Evolutionary conservation across 805 yeast genomes (phyloP), one percentile per base, ranked within the genome.

Genomic region (Yamadazyma insecticola): DNA sequence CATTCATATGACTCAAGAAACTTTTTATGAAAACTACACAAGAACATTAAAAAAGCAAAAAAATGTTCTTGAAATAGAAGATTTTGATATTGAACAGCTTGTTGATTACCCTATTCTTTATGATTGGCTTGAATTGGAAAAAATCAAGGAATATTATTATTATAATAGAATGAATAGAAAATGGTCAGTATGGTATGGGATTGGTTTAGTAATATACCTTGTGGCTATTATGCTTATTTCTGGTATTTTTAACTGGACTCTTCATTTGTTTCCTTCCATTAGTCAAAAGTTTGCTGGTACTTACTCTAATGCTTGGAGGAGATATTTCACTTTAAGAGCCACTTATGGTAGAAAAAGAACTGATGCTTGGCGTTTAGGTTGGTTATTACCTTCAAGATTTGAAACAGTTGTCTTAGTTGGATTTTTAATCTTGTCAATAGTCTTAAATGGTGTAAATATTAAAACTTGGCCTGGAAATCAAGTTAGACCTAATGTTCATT

Each of bases 321-420:
- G 36, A 26, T 33, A 33, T 30, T 26, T 48, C 13, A 36, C 44
- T 7, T 37, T 49, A 24, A 40, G 52, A 9, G 53, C 56, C 4
- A 22, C 41, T 8, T 39, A 40, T 10, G 19, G 18, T 5, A 45
- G 37, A 25, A 33, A 34, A 13, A 48, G 48, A 29, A 32, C 48
- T 11, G 17, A 32, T 18, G 39, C 34, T 12, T 22, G 22, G 17
- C 22, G 22, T 13, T 32, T 13, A 14, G 32, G 36, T 6, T 35
- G 53, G 36, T 35, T 59, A 19, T 32, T 72, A 23, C 81, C 81
- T 0, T 63, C 74, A 4, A 54, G 80, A 37, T 52, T 70, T 46
- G 79, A 76, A 40, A 39, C 68, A 0, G 31, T 72, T 4, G 45
- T 69, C 16, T 53, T 74, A 13, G 28, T 47, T 11, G 37, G 53